These are phyloP conservation scores for Adansonia digitata DNA, from an alignment of 345 rosid genomes.

Conservation along the genomic window DNA sequence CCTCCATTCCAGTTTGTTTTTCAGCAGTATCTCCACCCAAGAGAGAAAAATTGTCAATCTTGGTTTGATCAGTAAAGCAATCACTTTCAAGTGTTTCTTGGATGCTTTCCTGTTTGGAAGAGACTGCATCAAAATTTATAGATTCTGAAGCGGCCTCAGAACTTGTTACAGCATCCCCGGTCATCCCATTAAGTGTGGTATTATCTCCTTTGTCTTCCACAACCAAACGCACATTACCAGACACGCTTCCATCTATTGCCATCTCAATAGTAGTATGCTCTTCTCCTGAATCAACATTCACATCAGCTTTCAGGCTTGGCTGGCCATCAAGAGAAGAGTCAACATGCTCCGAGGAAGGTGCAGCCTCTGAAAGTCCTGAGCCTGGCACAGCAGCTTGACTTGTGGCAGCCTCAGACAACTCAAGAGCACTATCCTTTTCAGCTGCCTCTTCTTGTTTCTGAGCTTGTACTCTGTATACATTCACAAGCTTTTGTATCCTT, in stretches of 20 bases:
- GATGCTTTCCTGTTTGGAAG: not conserved
- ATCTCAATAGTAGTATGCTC: conserved; percentile 1
- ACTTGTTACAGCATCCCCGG: conserved; percentile 7
- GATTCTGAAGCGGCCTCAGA: conserved; percentile 13
- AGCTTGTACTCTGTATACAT: conserved; percentile 44
- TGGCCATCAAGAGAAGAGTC: conserved; percentile 13
- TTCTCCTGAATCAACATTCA: conserved; percentile 21
- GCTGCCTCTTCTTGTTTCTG: conserved; percentile 47
- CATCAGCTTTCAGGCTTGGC: conserved; percentile 6
- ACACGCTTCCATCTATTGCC: conserved; percentile 13
- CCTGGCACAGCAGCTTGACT: conserved; percentile 20
- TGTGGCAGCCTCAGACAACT: conserved; percentile 18
- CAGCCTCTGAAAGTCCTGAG: conserved; percentile 19
- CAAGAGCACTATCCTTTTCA: conserved; percentile 29
- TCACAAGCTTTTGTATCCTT: conserved; percentile 40
- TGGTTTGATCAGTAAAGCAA: not conserved
- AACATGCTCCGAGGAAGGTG: conserved; percentile 15
- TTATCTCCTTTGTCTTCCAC: conserved; percentile 16
- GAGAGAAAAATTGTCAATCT: not conserved
- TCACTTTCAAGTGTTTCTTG: conserved; percentile 18
- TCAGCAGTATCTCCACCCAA: not conserved
- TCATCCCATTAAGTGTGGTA: not conserved
- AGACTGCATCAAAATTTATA: conserved; percentile 2
- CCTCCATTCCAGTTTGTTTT: not conserved
- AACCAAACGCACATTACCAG: conserved; percentile 7